Evolutionary conservation across 352 stramenopile genomes (phyloP).

Genomic region (Phytopythium helicoides): DNA sequence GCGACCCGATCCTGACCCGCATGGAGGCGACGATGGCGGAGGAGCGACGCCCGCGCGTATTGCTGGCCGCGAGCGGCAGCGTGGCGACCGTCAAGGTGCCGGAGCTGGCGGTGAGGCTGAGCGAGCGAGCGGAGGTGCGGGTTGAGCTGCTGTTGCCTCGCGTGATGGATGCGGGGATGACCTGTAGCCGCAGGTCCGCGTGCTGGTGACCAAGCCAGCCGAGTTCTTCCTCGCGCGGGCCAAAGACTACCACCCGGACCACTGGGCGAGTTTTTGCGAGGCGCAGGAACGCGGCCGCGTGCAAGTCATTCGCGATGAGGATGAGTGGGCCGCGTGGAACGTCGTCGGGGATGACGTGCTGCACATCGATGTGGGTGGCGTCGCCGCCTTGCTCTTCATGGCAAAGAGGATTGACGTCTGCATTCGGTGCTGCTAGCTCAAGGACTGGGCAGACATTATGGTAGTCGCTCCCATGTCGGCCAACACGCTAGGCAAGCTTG

Average conservation of each 20-base stretch:
- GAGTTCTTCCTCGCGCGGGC: slow-evolving; percentile 81
- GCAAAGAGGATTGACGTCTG: neutral
- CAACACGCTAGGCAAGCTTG: slow-evolving; percentile 90
- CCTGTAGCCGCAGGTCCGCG: slow-evolving; percentile 45
- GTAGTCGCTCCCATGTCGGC: slow-evolving; percentile 88
- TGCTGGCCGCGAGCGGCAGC: slow-evolving; percentile 81
- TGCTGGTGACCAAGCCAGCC: slow-evolving; percentile 80
- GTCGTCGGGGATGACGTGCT: slow-evolving; percentile 78
- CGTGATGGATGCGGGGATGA: neutral
- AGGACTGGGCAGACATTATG: slow-evolving; percentile 95
- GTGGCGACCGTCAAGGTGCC: slow-evolving; percentile 88
- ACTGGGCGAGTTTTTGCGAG: slow-evolving; percentile 44
- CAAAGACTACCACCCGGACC: slow-evolving; percentile 61
- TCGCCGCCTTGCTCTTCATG: neutral
- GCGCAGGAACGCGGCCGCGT: slow-evolving; percentile 21
- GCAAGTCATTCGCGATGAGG: slow-evolving; percentile 56
- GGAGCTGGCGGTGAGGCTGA: slow-evolving; percentile 68
- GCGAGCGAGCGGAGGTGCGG: slow-evolving; percentile 52
- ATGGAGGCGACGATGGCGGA: slow-evolving; percentile 7
- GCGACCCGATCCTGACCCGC: neutral
- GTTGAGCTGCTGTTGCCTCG: neutral
- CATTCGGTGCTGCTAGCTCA: slow-evolving; percentile 53
- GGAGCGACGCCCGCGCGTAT: slow-evolving; percentile 36
- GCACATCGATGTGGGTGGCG: slow-evolving; percentile 79
- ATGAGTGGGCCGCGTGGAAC: slow-evolving; percentile 85